Percentiles rank a stretch among this genome's conserved stretches.
phyloP scores from a whole-genome alignment of 306 rosid genomes.

The Quercus bicolor region DNA sequence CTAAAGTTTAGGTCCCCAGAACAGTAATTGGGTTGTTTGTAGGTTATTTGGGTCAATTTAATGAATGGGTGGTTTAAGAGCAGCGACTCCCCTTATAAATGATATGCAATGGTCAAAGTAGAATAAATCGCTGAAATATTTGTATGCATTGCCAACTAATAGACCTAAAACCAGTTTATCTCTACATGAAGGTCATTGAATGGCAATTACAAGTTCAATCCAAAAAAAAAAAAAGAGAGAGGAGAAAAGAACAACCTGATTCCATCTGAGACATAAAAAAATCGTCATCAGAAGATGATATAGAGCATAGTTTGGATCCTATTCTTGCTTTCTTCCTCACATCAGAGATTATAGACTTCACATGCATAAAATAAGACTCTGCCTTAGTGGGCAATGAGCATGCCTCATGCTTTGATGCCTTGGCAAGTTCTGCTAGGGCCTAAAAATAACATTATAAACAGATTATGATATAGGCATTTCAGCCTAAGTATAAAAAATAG shows the following conservation, averaged over 20 bases:
- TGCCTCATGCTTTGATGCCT: conserved; percentile 79
- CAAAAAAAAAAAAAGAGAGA: neutral
- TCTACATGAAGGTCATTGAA: neutral
- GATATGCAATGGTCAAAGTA: neutral
- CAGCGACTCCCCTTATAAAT: neutral
- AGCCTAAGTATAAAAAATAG: neutral
- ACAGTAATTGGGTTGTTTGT: too few relatives aligned
- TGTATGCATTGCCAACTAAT: neutral
- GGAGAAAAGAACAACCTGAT: conserved; percentile 29
- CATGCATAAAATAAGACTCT: conserved; percentile 55
- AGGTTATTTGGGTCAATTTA: too few relatives aligned
- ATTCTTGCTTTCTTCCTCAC: conserved; percentile 27
- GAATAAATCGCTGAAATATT: neutral
- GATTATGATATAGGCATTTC: conserved; percentile 10
- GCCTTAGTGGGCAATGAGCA: conserved; percentile 56
- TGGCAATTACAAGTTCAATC: too few relatives aligned
- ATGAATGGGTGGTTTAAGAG: too few relatives aligned
- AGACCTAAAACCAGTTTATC: neutral
- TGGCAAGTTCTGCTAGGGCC: conserved; percentile 83
- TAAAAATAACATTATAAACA: conserved; percentile 23
- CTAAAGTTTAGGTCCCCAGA: too few relatives aligned
- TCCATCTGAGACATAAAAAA: conserved; percentile 16
- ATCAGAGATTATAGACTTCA: conserved; percentile 44
- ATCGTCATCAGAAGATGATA: conserved; percentile 7
- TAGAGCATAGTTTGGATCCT: conserved; percentile 35